These are phyloP conservation scores for Lactarius evosmus DNA, from an alignment of 768 basidiomycete species.

Conservation along the genomic window DNA sequence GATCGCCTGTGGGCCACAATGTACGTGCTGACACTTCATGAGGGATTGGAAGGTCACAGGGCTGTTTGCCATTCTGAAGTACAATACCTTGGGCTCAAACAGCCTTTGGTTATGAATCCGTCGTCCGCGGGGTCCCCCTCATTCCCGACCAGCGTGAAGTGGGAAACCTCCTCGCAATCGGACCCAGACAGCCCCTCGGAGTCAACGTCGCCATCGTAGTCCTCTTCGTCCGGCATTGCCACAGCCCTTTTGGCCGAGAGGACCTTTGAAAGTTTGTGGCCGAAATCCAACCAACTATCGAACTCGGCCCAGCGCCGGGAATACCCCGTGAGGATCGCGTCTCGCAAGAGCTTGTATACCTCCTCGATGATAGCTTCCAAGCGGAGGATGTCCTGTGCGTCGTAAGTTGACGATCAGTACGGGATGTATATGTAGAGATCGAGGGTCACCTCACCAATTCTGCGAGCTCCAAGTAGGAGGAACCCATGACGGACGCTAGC, in stretches of 20 bases:
- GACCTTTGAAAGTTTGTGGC: not conserved
- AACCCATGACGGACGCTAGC: not conserved
- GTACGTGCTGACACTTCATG: too few species aligned
- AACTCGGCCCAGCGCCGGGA: constrained; percentile 1
- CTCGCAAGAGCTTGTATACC: not conserved
- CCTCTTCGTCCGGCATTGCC: not conserved
- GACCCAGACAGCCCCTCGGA: not conserved
- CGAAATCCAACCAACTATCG: not conserved
- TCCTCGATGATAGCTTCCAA: not conserved
- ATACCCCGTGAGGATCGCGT: not conserved
- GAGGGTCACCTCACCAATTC: not conserved
- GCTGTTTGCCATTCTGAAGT: too few species aligned
- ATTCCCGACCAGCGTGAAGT: not conserved
- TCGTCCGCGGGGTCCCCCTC: not conserved
- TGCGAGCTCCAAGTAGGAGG: not conserved
- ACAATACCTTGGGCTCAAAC: too few species aligned
- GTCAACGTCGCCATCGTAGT: not conserved
- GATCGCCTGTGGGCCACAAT: too few species aligned
- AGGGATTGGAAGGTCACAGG: too few species aligned
- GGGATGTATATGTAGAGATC: too few species aligned
- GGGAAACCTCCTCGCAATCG: not conserved
- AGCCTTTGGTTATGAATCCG: not conserved
- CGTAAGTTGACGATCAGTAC: not conserved
- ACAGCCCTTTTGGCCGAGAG: not conserved
- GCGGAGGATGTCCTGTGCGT: not conserved